A percentile compares a stretch with the other conserved stretches of the same genome.
phyloP scores from a whole-genome alignment of 2,329 filamentous ascomycete species.

The Anthostomella pinea region DNA sequence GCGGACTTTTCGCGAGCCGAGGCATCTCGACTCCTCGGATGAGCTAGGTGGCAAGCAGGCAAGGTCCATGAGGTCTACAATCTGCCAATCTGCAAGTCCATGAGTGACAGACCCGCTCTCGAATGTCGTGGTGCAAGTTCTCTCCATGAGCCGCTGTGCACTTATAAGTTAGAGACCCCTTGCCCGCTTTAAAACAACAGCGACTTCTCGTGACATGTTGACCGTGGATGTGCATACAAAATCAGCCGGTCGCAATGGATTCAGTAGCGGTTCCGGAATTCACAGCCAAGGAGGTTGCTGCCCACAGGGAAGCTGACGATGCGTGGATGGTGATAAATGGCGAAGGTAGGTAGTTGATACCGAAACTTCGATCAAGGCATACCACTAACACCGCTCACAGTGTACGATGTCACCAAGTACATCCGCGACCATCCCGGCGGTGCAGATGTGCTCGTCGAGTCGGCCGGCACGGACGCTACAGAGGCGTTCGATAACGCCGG shows the following conservation, averaged over 20 bases:
- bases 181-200: no score
- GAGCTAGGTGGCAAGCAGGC: no score
- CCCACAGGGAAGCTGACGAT: constrained; percentile 47
- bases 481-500: constrained; percentile 82
- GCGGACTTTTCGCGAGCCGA: no score
- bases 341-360: constrained; percentile 38
- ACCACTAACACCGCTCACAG: constrained; percentile 30
- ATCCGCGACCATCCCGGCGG: constrained; percentile 66
- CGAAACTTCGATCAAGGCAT: not conserved
- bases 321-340: constrained; percentile 56
- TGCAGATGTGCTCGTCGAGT: constrained; percentile 73
- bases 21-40: no score
- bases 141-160: no score
- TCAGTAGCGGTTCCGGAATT: constrained; percentile 29
- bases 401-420: constrained; percentile 59
- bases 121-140: no score
- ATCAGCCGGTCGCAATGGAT: constrained; percentile 19
- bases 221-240: no score
- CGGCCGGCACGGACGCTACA: constrained; percentile 74
- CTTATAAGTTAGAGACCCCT: no score
- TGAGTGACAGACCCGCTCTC: no score
- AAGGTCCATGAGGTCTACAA: no score
- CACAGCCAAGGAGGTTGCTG: constrained; percentile 42
- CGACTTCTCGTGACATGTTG: no score
- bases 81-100: no score